A percentile compares a stretch with the other conserved stretches of the same genome.
Evolutionary conservation across 306 rosid genomes (phyloP).

Genomic region (Sesbania bispinosa): DNA sequence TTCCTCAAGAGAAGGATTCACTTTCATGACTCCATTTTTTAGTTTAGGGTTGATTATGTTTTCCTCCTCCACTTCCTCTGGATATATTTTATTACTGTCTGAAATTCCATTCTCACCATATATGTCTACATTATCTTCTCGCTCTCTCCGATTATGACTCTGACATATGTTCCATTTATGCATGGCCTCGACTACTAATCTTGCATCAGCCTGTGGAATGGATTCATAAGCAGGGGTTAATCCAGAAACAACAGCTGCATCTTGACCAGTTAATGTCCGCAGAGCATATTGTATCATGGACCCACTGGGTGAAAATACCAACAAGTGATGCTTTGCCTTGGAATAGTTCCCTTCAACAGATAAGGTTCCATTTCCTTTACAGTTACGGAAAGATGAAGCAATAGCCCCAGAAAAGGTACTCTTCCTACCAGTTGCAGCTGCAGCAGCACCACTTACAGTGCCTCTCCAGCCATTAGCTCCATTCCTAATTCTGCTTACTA

Average conservation of each 20-base stretch:
- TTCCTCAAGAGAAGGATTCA: slow-evolving; percentile 51
- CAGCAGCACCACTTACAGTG: slow-evolving; percentile 90
- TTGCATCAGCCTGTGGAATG: slow-evolving; percentile 54
- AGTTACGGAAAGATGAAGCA: slow-evolving; percentile 73
- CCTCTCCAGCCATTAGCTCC: slow-evolving; percentile 91
- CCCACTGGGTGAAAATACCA: slow-evolving; percentile 89
- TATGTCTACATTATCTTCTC: slow-evolving; percentile 74
- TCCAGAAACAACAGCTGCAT: slow-evolving; percentile 46
- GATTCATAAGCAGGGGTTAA: slow-evolving; percentile 49
- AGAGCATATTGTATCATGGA: slow-evolving; percentile 78
- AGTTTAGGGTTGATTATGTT: slow-evolving; percentile 38
- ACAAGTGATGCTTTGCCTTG: slow-evolving; percentile 57
- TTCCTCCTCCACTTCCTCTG: slow-evolving; percentile 56
- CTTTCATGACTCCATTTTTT: slow-evolving; percentile 37
- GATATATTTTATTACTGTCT: slow-evolving; percentile 55
- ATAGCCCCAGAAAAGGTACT: slow-evolving; percentile 65
- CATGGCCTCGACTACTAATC: slow-evolving; percentile 78
- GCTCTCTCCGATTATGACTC: slow-evolving; percentile 62
- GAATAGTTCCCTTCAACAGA: slow-evolving; percentile 44
- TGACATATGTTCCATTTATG: slow-evolving; percentile 92
- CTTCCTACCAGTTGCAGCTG: slow-evolving; percentile 81
- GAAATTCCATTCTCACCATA: slow-evolving; percentile 83
- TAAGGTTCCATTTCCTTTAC: slow-evolving; percentile 46
- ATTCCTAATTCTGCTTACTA: slow-evolving; percentile 74
- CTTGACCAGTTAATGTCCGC: slow-evolving; percentile 43